Conservation (phyloP, 768 basidiomycete genomes). For the Punctularia strigosozonata region DNA sequence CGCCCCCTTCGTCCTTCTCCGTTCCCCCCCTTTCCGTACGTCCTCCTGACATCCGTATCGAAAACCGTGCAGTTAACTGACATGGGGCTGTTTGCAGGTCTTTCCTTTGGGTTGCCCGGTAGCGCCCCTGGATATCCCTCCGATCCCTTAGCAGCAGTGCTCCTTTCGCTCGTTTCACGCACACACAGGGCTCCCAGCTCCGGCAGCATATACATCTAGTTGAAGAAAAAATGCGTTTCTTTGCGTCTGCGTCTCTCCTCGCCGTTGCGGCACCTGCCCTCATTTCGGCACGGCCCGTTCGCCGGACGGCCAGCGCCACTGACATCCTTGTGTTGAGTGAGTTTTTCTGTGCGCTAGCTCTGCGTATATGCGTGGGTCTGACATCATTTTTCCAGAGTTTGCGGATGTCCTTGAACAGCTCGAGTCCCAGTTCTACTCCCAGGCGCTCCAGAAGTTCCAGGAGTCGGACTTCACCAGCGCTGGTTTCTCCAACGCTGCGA, state of each 20-base stretch:
- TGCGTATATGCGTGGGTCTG: conserved; percentile 12
- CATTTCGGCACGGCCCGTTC: conserved; percentile 38
- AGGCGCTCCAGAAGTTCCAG: conserved; percentile 56
- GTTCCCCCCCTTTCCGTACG: conserved; percentile 9
- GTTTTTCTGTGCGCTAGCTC: conserved; percentile 18
- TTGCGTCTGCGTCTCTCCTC: conserved; percentile 22
- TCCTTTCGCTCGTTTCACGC: conserved; percentile 18
- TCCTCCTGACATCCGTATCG: background rate
- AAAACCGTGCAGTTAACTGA: conserved; percentile 2
- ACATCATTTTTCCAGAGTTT: conserved; percentile 40
- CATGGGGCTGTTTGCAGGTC: conserved; percentile 17
- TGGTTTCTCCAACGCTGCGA: conserved; percentile 43
- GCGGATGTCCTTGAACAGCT: conserved; percentile 67
- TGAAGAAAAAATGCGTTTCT: conserved; percentile 33
- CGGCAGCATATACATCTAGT: conserved; percentile 13
- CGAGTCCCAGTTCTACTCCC: conserved; percentile 56
- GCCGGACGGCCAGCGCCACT: conserved; percentile 19
- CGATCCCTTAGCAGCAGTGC: conserved; percentile 32
- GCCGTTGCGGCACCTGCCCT: conserved; percentile 30
- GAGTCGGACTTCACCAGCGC: conserved; percentile 49
- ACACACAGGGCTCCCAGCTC: conserved; percentile 15
- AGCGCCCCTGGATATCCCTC: conserved; percentile 42
- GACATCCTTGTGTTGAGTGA: conserved; percentile 45
- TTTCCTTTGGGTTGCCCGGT: conserved; percentile 60
- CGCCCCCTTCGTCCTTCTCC: conserved; percentile 7